Evolutionary conservation across 2,329 filamentous ascomycete genomes (phyloP).

Genomic region (Scolecobasidium constrictum): DNA sequence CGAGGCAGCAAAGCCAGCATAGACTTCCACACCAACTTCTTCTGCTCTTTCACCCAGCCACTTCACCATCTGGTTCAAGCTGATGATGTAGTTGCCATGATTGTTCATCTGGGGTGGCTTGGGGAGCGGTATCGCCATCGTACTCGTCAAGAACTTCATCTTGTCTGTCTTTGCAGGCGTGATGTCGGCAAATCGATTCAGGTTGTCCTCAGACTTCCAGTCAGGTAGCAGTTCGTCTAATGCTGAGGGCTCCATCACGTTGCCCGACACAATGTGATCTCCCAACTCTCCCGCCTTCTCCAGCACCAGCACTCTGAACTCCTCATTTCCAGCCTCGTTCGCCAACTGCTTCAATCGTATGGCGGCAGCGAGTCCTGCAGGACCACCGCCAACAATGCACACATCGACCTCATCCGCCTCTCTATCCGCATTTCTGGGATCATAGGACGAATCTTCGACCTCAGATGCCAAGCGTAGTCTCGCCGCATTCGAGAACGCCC

Average conservation of each 20-base stretch:
- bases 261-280: slow-evolving; percentile 89
- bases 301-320: slow-evolving; percentile 83
- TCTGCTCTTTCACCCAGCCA: slow-evolving; percentile 97
- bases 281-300: slow-evolving; percentile 95
- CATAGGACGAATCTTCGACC: slow-evolving; percentile 27
- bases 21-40: slow-evolving; percentile 90
- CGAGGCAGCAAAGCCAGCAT: slow-evolving; percentile 88
- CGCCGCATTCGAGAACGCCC: slow-evolving; percentile 21
- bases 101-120: slow-evolving; percentile 97
- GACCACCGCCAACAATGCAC: slow-evolving; percentile 93
- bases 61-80: slow-evolving; percentile 85
- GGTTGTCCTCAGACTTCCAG: slow-evolving; percentile 85
- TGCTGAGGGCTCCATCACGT: slow-evolving; percentile 82
- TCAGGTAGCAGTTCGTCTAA: slow-evolving; percentile 86
- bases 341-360: slow-evolving; percentile 93
- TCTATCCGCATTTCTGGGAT: slow-evolving; percentile 54
- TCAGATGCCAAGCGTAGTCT: slow-evolving; percentile 3
- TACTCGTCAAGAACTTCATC: slow-evolving; percentile 91
- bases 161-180: slow-evolving; percentile 75
- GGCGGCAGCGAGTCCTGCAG: slow-evolving; percentile 81
- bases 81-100: slow-evolving; percentile 94
- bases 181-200: slow-evolving; percentile 73
- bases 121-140: slow-evolving; percentile 65
- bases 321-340: slow-evolving; percentile 88
- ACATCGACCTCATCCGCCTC: slow-evolving; percentile 93